phyloP scores from a whole-genome alignment of 163 green algal genomes.

The Chlorella variabilis region DNA sequence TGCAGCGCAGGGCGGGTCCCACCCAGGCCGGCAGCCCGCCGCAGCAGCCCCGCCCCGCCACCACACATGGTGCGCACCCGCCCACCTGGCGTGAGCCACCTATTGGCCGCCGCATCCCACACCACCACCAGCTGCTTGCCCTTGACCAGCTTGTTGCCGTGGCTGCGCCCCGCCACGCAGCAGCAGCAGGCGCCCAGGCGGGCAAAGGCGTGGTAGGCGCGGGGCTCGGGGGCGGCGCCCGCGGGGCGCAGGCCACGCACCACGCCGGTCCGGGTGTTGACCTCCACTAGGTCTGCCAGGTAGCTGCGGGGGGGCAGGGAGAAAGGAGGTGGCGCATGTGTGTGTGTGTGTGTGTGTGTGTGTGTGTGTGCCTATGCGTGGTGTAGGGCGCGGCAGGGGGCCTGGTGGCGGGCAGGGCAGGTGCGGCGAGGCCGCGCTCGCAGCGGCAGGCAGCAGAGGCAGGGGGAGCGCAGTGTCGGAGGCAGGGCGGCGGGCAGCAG shows the following conservation, averaged over 20 bases:
- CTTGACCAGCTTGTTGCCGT: conserved; percentile 24
- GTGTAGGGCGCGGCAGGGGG: too few species aligned
- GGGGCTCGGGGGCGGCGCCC: background rate
- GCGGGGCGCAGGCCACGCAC: background rate
- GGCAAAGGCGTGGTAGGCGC: conserved; percentile 27
- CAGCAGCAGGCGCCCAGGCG: conserved; percentile 18
- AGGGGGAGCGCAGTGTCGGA: too few species aligned
- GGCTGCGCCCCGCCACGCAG: background rate
- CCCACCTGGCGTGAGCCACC: conserved; percentile 24
- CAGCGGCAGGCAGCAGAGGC: too few species aligned
- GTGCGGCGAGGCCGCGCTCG: too few species aligned
- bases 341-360: background rate
- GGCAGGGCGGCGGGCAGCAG: too few species aligned
- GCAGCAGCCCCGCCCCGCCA: background rate
- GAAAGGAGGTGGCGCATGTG: background rate
- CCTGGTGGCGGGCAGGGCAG: too few species aligned
- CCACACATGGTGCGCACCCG: background rate
- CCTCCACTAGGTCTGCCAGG: conserved; percentile 9
- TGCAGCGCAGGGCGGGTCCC: too few species aligned
- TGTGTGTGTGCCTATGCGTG: background rate
- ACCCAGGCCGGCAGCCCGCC: too few species aligned
- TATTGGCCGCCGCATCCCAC: conserved; percentile 17
- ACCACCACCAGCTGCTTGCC: conserved; percentile 28
- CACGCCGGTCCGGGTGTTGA: conserved; percentile 11
- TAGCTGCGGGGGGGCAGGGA: background rate